phyloP scores from a whole-genome alignment of 495 filamentous ascomycete species.

The Hyaloscypha hepaticicola region DNA sequence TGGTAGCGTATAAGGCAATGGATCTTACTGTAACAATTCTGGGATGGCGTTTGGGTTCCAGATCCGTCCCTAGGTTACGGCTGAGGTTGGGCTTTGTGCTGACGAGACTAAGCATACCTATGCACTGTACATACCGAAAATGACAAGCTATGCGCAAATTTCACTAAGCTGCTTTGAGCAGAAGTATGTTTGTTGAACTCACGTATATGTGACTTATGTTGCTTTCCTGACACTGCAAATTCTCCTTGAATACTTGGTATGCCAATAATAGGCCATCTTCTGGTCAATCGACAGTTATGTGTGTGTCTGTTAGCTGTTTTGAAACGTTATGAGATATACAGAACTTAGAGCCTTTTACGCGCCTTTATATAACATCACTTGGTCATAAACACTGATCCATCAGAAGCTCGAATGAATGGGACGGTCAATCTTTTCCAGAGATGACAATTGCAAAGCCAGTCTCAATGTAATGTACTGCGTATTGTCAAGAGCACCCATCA shows the following conservation, averaged over 20 bases:
- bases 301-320: neutral
- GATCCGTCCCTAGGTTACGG: neutral
- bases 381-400: too few relatives aligned
- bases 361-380: too few relatives aligned
- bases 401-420: too few relatives aligned
- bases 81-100: neutral
- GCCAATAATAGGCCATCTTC: too few relatives aligned
- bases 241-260: too few relatives aligned
- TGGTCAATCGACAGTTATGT: too few relatives aligned
- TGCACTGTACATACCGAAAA: neutral
- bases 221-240: neutral
- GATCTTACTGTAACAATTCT: neutral
- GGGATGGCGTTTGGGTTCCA: neutral
- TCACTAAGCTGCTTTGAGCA: neutral
- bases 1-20: neutral
- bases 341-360: too few relatives aligned
- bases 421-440: too few relatives aligned
- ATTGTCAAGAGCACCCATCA: too few relatives aligned
- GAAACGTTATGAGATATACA: too few relatives aligned
- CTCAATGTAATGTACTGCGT: too few relatives aligned
- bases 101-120: neutral
- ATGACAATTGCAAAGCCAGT: too few relatives aligned
- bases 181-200: neutral
- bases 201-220: neutral
- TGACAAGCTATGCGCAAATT: neutral